Evolutionary conservation across 306 rosid species (phyloP), one percentile per base, ranked within the genome.

Genomic region (Alnus rubra): DNA sequence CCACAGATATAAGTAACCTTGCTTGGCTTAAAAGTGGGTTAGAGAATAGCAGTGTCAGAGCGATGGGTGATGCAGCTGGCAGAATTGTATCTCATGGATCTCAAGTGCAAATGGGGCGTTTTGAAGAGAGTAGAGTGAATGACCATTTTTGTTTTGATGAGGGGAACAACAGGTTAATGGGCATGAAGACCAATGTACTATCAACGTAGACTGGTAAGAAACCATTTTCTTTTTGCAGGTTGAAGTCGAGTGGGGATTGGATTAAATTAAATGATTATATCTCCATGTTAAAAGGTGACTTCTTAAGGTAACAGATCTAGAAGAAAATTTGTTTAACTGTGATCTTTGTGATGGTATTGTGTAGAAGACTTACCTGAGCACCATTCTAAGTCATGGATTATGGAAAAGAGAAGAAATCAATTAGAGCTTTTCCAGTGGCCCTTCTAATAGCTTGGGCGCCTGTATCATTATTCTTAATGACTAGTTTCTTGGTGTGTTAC

Each of bases 1-100:
- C 98, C 77, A 86, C 98, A 4, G 99, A 95, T 73, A 84, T 93
- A 73, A 93, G 96, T 64, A 93, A 90, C 81, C 92, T 93, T 75
- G 98, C 98, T 84, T 95, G 99, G 99, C 90, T 93, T 72, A 95
- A 89, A 80, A 91, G 98, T 86, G 98, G 97, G 77, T 85, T 95
- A 86, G 98, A 92, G 92, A 91, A 83, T 82, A 87, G 86, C 63
- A 87, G 87, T 79, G 92, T 82, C 77, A 91, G 91, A 82, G 88
- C 84, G 73, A 85, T 88, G 90, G 88, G 90, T 75, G 93, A 88
- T 35, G 78, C 88, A 52, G 81, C 92, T 77, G 86, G 88, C 59
- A 82, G 88, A 79, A 81, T 79, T 74, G 33, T 73, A 49, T 77
- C 88, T 84, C 82, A 84, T 63, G 85, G 74, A 59, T 82, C 90